Base-by-base conservation (phyloP, 2,329 filamentous ascomycete species). In the Colletotrichum lindemuthianum region DNA sequence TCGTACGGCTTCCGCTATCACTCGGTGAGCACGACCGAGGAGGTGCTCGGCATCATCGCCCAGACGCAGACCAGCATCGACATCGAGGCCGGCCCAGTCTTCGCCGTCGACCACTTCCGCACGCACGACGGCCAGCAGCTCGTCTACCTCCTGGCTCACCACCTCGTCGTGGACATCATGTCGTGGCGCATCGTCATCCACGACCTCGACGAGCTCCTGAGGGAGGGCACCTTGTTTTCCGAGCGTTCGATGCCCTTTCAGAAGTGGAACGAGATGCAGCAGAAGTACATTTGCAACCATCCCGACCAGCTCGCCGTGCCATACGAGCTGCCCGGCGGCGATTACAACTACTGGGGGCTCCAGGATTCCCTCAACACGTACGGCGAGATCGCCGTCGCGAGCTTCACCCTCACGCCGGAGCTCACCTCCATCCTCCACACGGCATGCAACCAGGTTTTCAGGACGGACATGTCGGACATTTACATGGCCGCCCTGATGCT, bases 401-500 rank as follows among this genome's bases (percentile, higher is more conserved):
- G 77, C 40, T 86, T 86, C 67, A 73, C 76, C 1, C 70, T 86
- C 3, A 74, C 75, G 13, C 68, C 77, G 0, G 81, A 82, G 9
- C 68, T 81, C 8, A 81, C 80, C 1, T 73, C 76, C 0, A 74
- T 79, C 7, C 74, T 86, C 0, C 78, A 81, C 48, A 77, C 72
- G 5, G 74, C 74, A 0, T 80, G 79, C 71, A 79, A 82, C 54
- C 73, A 76, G 9, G 79, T 81, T 2, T 78, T 87, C 65, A 78
- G 80, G 52, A 86, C 84, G 0, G 83, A 88, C 47, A 74, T 80
- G 0, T 79, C 82, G 8, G 85, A 88, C 67, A 78, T 88, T 2
- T 82, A 86, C 67, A 72, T 88, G 6, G 80, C 86, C 2, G 80
- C 84, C 0, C 74, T 88, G 6, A 71, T 86, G 4, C 79, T 87